Base-by-base conservation (phyloP, 1,139 yeast species). In the Yamadazyma epiphylla region DNA sequence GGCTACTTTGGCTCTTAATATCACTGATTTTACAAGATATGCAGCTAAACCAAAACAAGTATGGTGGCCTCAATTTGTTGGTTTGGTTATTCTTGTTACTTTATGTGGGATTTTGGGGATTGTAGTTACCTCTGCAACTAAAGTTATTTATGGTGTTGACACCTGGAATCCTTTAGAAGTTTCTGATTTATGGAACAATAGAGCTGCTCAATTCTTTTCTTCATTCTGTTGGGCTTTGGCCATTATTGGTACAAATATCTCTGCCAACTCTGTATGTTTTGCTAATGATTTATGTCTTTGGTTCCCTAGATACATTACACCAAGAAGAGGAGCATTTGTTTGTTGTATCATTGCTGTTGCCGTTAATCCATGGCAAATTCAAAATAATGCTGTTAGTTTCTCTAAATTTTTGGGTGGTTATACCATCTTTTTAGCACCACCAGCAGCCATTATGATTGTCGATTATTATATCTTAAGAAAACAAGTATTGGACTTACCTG, bases 311-410 rank as follows among this genome's bases (percentile, higher is more conserved):
- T 55, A 48, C 33, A 45, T 58, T 45, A 70, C 68, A 36, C 71
- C 74, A 36, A 57, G 60, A 39, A 58, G 80, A 37, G 80, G 78
- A 36, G 68, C 74, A 4, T 37, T 67, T n/a, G 40, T 68, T 14
- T 58, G 68, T 28, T 69, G 73, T 4, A 31, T 56, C 24, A 35
- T 51, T 12, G 45, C 60, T 8, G 60, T 60, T 20, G 47, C 58
- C 48, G 43, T 48, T 21, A 36, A 38, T 25, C 41, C 41, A 22
- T 38, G 41, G 41, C 38, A 39, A 30, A 33, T 39, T 19, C 40
- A 36, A 26, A 35, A 37, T 19, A 39, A 33, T 30, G 43, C 41
- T 17, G 36, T 26, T 5, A 35, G 38, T 25, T 37, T 39, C 26
- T 19, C 35, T 4, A 31, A 28, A 17, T 38, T 38, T 22, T 36